Base-by-base conservation (phyloP, 169 alveolate genomes). In the Eimeria sp. region DNA sequence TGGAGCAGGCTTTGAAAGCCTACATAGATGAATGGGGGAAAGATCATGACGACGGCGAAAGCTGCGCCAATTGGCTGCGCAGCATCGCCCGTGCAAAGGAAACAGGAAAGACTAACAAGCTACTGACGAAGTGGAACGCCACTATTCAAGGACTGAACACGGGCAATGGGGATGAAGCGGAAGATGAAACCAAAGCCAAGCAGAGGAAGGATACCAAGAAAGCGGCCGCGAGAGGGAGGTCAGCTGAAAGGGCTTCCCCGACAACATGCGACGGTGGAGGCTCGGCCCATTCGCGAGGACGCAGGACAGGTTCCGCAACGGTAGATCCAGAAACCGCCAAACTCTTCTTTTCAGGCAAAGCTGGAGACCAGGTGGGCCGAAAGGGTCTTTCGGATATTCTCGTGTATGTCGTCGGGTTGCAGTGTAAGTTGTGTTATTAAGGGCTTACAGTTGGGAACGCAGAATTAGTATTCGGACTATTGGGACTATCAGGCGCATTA, bases 21-120 rank as follows among this genome's bases (percentile, higher is more conserved):
- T 87, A 87, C 66, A 40, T 87, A 87, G 83, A 87, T 25, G 83
- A 87, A 56, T 87, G 94, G 94, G 94, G 94, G n/a, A 30, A 87
- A 72, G 94, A 87, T 62, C 94, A 87, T 62, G 94, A 87, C 54
- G 94, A 87, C 43, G 94, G 94, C 11, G 43, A 87, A 62, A 87
- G 68, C 94, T 87, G 94, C 18, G 94, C 82, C 10, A 64, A 40
- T 37, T 87, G 94, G 94, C 68, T 87, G 58, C 37, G 64, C 30
- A 87, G 66, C 37, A n/a, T 87, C 27, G 49, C 83, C 4, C 82
- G 83, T 25, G 94, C 94, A 8, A 87, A 64, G 83, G 94, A 87
- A 54, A 87, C 78, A 2, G 94, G 94, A 18, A 87, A 87, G 68
- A 87, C 94, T 87, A 68, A 87, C 0, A 87, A 62, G 56, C 52